Base-by-base conservation (phyloP, 2,329 filamentous ascomycete species). In the Fusarium lateritium region DNA sequence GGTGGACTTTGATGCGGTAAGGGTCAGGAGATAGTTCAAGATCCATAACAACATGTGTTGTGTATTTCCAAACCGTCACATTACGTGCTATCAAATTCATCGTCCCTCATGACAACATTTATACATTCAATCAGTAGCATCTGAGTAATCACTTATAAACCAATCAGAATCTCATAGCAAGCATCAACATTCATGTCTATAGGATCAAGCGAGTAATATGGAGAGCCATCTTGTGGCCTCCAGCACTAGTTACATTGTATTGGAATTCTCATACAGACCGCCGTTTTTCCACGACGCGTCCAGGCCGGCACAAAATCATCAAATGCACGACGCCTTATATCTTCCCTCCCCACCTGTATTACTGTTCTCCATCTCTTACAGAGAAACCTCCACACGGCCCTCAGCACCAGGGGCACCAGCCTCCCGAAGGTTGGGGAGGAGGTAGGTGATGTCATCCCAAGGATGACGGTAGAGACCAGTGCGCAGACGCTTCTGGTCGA, bases 381-480 rank as follows among this genome's bases (percentile, higher is more conserved):
- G 87, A 81, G 91, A 89, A 76, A 97, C 94, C 87, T 97, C 94
- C 65, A 97, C 94, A 85, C 94, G 90, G 75, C 93, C 93, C 85
- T 97, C 93, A 69, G 87, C 86, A 75, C 93, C 93, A 66, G 90
- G 88, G 63, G 89, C 87, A 69, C 90, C 89, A 64, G 87, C 87
- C 79, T 91, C 87, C 76, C 87, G 85, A 68, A 97, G 85, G 83
- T 88, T 92, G 78, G 94, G 94, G 75, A 97, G 91, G 75, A 97
- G 89, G 85, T 97, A 97, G 73, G 94, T 97, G 80, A 97, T 97
- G 82, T 97, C 94, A 81, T 97, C 96, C 96, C 96, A 98, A 80
- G 96, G 96, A 89, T 97, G 94, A 81, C 96, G 92, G 92, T 99
- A 99, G 73, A 99, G 90, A 81, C 96, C 96, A 78, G 96, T 99